phyloP scores from a whole-genome alignment of 2,329 filamentous ascomycete genomes.

The Lecanicillium sp. region DNA sequence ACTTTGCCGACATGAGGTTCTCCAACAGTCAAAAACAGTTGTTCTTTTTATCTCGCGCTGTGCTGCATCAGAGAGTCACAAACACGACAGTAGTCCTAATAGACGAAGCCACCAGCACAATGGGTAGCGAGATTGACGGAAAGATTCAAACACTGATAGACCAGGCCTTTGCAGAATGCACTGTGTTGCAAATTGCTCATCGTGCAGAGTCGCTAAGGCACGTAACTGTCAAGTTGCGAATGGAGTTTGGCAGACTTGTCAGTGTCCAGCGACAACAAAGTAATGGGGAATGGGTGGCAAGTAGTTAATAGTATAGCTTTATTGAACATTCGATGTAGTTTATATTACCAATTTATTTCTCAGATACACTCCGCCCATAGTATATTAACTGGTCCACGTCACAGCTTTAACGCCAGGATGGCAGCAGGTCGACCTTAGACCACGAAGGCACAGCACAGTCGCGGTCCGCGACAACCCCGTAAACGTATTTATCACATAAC shows the following conservation, averaged over 20 bases:
- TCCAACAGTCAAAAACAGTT: constrained; percentile 3
- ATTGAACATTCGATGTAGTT: too few species aligned
- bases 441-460: too few species aligned
- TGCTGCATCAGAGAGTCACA: background rate
- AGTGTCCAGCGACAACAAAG: too few species aligned
- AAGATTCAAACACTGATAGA: background rate
- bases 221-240: background rate
- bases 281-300: too few species aligned
- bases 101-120: constrained; percentile 8
- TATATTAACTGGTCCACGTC: too few species aligned
- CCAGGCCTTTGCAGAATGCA: background rate
- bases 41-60: background rate
- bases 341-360: too few species aligned
- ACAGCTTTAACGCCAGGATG: too few species aligned
- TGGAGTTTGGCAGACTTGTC: background rate
- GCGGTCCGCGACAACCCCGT: too few species aligned
- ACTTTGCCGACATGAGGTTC: background rate
- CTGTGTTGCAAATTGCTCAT: constrained; percentile 2
- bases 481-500: too few species aligned
- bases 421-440: too few species aligned
- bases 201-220: background rate
- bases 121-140: background rate
- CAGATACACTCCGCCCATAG: too few species aligned
- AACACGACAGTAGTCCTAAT: constrained; percentile 1
- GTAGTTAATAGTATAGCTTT: too few species aligned